Percentiles rank a stretch among this genome's conserved stretches.
These are phyloP conservation scores for Trichosporon coremiiforme DNA, from an alignment of 1,284 basidiomycete genomes.

Conservation along the genomic window DNA sequence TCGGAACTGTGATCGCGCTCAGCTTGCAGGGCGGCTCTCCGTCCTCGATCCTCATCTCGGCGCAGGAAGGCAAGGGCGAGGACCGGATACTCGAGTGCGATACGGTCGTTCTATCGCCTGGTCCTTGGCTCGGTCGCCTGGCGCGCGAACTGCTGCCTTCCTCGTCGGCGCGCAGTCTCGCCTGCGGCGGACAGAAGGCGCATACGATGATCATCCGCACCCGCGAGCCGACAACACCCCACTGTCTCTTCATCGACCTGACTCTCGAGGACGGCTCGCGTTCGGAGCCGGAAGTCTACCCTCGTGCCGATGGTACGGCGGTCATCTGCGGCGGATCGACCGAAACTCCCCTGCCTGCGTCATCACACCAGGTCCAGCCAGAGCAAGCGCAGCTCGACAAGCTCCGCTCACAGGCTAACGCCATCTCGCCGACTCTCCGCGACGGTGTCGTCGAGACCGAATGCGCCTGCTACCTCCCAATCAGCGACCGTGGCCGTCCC, in stretches of 20 bases:
- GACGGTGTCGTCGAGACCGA: slow-evolving; percentile 51
- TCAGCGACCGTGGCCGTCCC: slow-evolving; percentile 60
- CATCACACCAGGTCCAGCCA: slow-evolving; percentile 55
- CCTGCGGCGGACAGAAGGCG: slow-evolving; percentile 57
- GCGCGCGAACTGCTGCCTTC: slow-evolving; percentile 60
- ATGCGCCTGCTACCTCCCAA: slow-evolving; percentile 63
- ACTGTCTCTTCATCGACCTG: slow-evolving; percentile 62
- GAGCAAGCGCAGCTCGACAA: slow-evolving; percentile 53
- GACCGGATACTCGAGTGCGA: slow-evolving; percentile 57
- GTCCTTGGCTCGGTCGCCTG: slow-evolving; percentile 78
- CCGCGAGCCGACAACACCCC: slow-evolving; percentile 44
- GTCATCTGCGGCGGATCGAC: slow-evolving; percentile 56
- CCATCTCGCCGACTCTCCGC: slow-evolving; percentile 57
- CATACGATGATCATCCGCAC: slow-evolving; percentile 59
- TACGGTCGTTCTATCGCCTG: slow-evolving; percentile 71
- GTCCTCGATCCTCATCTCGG: slow-evolving; percentile 28
- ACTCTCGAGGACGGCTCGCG: slow-evolving; percentile 56
- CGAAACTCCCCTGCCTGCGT: slow-evolving; percentile 53
- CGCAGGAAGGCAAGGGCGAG: slow-evolving; percentile 32
- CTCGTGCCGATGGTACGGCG: slow-evolving; percentile 56
- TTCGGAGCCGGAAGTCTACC: slow-evolving; percentile 60
- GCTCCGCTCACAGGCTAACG: slow-evolving; percentile 57
- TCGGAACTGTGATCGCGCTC: slow-evolving; percentile 40
- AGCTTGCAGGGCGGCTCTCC: slow-evolving; percentile 29
- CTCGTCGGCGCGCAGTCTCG: slow-evolving; percentile 52